These are phyloP conservation scores for Trametopsis cervina DNA, from an alignment of 768 basidiomycete species.

Conservation along the genomic window DNA sequence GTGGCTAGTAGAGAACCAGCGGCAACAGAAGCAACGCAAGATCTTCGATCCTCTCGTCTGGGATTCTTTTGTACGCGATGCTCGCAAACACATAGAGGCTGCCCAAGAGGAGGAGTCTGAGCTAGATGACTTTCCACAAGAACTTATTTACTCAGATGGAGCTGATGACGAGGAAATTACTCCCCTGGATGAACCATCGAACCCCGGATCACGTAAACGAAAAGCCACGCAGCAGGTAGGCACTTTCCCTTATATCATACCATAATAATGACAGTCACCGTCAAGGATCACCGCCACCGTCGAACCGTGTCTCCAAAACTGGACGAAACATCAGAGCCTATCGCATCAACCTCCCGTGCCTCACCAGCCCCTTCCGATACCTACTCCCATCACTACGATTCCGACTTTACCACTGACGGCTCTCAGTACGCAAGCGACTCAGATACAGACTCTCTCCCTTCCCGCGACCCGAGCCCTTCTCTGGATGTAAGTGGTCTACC, in stretches of 20 bases:
- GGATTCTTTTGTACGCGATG: conserved; percentile 31
- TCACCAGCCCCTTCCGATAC: background rate
- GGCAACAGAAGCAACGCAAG: conserved; percentile 15
- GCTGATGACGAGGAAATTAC: too few relatives aligned
- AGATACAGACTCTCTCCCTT: background rate
- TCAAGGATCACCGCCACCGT: background rate
- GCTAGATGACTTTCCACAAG: too few relatives aligned
- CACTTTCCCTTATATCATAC: background rate
- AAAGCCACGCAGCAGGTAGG: background rate
- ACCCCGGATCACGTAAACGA: background rate
- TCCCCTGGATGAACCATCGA: too few relatives aligned
- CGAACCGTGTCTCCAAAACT: background rate
- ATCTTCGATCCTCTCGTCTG: conserved; percentile 40
- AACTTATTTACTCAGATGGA: too few relatives aligned
- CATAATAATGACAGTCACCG: background rate
- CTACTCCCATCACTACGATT: background rate
- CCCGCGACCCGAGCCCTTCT: too few relatives aligned
- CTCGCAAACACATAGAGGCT: background rate
- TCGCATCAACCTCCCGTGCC: background rate
- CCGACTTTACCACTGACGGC: background rate
- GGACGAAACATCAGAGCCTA: background rate
- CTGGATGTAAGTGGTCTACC: too few relatives aligned
- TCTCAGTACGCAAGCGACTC: background rate
- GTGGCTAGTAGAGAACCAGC: conserved; percentile 51
- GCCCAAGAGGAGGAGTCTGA: too few relatives aligned